Evolutionary conservation across 2,329 filamentous ascomycete species (phyloP).

Genomic region (Pseudogymnoascus sp.): DNA sequence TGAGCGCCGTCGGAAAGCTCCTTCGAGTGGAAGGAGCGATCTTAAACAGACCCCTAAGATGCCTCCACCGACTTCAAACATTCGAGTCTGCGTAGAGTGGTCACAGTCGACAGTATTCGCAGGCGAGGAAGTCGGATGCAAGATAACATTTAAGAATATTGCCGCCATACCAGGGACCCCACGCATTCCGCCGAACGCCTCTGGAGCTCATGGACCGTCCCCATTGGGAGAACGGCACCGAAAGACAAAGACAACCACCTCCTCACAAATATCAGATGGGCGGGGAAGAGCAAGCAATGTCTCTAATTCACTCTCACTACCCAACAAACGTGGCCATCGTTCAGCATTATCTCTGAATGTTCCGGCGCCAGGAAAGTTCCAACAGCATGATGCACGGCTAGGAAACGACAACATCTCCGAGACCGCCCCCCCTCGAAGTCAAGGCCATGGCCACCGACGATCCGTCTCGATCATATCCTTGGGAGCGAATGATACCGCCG

Average conservation of each 20-base stretch:
- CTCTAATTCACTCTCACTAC: slow-evolving; percentile 24
- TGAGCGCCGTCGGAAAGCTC: slow-evolving; percentile 24
- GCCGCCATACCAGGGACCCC: slow-evolving; percentile 19
- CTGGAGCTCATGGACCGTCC: slow-evolving; percentile 19
- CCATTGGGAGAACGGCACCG: slow-evolving; percentile 22
- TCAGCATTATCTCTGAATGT: slow-evolving; percentile 58
- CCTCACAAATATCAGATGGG: slow-evolving; percentile 14
- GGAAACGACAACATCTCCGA: slow-evolving; percentile 19
- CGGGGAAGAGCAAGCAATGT: slow-evolving; percentile 18
- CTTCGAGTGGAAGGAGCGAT: slow-evolving; percentile 24
- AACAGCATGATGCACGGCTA: slow-evolving; percentile 15
- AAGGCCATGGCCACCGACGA: slow-evolving; percentile 58
- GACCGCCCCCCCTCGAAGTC: slow-evolving; percentile 17
- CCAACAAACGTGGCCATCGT: slow-evolving; percentile 49
- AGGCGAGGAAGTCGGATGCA: slow-evolving; percentile 91
- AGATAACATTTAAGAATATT: slow-evolving; percentile 92
- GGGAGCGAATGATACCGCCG: slow-evolving; percentile 40
- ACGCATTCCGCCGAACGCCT: slow-evolving; percentile 20
- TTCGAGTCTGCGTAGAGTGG: slow-evolving; percentile 94
- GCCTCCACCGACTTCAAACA: slow-evolving; percentile 54
- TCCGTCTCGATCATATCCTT: slow-evolving; percentile 79
- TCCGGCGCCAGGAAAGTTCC: slow-evolving; percentile 28
- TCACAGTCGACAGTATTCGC: slow-evolving; percentile 91
- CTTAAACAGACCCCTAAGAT: slow-evolving; percentile 20
- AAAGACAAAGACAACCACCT: slow-evolving; percentile 19